A percentile compares a stretch with the other conserved stretches of the same genome.
Evolutionary conservation across 179 eudicot species (phyloP).

Genomic region (Pouteria campechiana): DNA sequence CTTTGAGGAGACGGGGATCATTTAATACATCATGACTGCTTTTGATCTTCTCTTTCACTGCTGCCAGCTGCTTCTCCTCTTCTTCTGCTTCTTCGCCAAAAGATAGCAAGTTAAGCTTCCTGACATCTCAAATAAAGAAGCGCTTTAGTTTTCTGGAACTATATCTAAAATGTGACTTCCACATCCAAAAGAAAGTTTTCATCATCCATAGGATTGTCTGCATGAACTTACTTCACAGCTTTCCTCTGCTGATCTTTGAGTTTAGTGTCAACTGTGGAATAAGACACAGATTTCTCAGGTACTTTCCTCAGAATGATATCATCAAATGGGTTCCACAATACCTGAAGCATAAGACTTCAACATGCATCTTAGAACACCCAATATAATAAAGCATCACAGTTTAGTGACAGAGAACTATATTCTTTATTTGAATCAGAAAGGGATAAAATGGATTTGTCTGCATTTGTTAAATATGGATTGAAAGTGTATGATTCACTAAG

Average conservation of each 20-base stretch:
- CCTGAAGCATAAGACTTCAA: slow-evolving; percentile 34
- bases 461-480: no score
- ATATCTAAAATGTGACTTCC: no score
- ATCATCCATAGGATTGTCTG: no score
- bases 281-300: slow-evolving; percentile 24
- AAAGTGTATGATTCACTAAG: no score
- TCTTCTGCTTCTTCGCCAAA: slow-evolving; percentile 99
- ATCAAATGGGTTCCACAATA: slow-evolving; percentile 94
- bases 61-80: slow-evolving; percentile 68
- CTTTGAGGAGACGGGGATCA: slow-evolving; percentile 92
- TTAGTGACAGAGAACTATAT: neutral
- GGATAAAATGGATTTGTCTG: no score
- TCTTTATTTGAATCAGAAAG: neutral
- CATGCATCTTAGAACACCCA: no score
- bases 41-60: slow-evolving; percentile 64
- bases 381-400: neutral
- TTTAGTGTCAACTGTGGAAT: slow-evolving; percentile 26
- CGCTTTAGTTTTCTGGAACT: no score
- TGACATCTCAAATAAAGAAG: slow-evolving; percentile 11
- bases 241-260: slow-evolving; percentile 59
- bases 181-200: no score
- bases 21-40: slow-evolving; percentile 96
- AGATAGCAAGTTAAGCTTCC: slow-evolving; percentile 92
- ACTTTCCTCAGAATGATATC: slow-evolving; percentile 69
- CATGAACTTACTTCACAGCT: slow-evolving; percentile 61